Conservation (phyloP, 2,329 filamentous ascomycete species). For the Aspergillus felis region DNA sequence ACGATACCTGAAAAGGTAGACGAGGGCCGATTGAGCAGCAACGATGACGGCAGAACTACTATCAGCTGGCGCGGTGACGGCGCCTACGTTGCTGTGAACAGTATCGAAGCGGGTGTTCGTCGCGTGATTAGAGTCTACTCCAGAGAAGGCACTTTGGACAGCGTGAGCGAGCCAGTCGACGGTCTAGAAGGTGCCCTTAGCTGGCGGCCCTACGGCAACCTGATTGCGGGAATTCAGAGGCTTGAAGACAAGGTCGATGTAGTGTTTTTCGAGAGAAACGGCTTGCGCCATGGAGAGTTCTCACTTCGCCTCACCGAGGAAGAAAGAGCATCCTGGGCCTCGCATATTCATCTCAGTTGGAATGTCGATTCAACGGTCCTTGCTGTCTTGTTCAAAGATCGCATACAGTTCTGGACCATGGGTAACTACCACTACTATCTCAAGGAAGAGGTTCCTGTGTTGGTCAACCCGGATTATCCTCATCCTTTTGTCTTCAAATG, state of each 20-base stretch:
- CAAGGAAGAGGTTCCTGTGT: slow-evolving; percentile 73
- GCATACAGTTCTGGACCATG: slow-evolving; percentile 92
- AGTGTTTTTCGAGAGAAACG: slow-evolving; percentile 95
- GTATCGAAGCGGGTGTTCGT: slow-evolving; percentile 63
- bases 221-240: slow-evolving; percentile 82
- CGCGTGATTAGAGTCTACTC: slow-evolving; percentile 87
- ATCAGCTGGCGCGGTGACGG: slow-evolving; percentile 96
- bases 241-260: slow-evolving; percentile 68
- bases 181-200: slow-evolving; percentile 81
- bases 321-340: slow-evolving; percentile 52
- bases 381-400: slow-evolving; percentile 69
- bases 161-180: slow-evolving; percentile 92
- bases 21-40: slow-evolving; percentile 67
- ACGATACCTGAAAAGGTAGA: slow-evolving; percentile 93
- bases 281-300: slow-evolving; percentile 94
- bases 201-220: slow-evolving; percentile 87
- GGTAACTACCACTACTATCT: slow-evolving; percentile 98
- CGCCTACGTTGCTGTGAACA: slow-evolving; percentile 82
- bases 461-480: slow-evolving; percentile 20
- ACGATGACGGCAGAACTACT: slow-evolving; percentile 67
- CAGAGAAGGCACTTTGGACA: slow-evolving; percentile 83
- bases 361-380: slow-evolving; percentile 89
- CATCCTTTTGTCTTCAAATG: slow-evolving; percentile 49
- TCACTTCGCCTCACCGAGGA: slow-evolving; percentile 65
- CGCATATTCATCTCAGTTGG: slow-evolving; percentile 70